Conservation (phyloP, 257 asterid genomes). For the Knoxia roxburghii region DNA sequence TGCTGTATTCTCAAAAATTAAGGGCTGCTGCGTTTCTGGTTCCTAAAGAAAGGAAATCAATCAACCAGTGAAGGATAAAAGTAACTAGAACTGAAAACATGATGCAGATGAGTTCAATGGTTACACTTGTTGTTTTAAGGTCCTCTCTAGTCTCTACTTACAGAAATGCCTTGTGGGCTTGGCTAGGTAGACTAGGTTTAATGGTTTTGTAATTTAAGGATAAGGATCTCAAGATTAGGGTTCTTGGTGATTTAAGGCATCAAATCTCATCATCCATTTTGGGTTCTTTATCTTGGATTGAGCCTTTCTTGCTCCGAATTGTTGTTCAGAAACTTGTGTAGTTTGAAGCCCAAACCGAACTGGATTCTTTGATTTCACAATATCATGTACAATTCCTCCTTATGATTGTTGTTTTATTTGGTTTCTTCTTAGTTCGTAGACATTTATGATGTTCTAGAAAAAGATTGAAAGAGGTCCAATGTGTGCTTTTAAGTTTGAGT, state of each 20-base stretch:
- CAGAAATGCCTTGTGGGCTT: background rate
- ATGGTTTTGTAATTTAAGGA: background rate
- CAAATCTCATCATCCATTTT: background rate
- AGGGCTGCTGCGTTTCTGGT: no score
- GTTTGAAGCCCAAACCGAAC: no score
- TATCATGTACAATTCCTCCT: no score
- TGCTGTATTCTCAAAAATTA: no score
- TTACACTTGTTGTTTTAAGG: background rate
- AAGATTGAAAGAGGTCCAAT: no score
- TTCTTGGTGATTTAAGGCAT: background rate
- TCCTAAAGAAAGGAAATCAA: no score
- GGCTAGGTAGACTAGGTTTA: background rate
- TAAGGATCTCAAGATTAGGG: conserved; percentile 10
- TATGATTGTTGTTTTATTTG: no score
- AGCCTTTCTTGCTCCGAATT: background rate
- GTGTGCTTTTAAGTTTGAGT: no score
- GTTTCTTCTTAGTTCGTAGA: no score
- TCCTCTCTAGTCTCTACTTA: conserved; percentile 2
- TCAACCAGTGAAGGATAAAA: conserved; percentile 41
- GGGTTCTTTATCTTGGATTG: background rate
- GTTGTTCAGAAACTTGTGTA: background rate
- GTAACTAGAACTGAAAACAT: conserved; percentile 19
- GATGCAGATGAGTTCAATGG: conserved; percentile 15
- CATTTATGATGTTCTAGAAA: no score
- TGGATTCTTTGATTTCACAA: no score